A percentile compares a stretch with the other conserved stretches of the same genome.
These are phyloP conservation scores for Phylloporus sp. DNA, from an alignment of 1,284 basidiomycete species.

Conservation along the genomic window DNA sequence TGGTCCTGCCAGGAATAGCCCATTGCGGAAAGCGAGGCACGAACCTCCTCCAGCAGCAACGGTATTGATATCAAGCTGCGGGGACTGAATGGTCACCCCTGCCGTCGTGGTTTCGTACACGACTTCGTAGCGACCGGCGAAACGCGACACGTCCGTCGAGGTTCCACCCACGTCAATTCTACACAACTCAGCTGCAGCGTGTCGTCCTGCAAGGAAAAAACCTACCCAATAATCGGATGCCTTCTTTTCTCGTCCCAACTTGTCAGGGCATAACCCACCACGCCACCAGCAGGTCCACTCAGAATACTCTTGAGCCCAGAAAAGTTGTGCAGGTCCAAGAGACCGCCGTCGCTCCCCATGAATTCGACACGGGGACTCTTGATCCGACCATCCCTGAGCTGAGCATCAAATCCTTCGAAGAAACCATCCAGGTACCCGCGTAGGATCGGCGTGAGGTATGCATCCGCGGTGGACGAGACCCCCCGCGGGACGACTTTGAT, in stretches of 20 bases:
- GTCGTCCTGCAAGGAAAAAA: constrained; percentile 5
- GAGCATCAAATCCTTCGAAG: constrained; percentile 85
- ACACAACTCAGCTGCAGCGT: constrained; percentile 3
- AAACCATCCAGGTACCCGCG: constrained; percentile 90
- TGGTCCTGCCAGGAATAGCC: constrained; percentile 70
- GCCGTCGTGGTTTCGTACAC: constrained; percentile 85
- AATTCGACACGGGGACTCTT: constrained; percentile 60
- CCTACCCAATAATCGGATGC: constrained; percentile 66
- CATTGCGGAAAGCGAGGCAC: constrained; percentile 44
- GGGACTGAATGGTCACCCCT: constrained; percentile 77
- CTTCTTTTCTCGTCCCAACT: constrained; percentile 63
- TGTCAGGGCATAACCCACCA: constrained; percentile 77
- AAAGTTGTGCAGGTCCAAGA: constrained; percentile 73
- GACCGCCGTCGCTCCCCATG: constrained; percentile 79
- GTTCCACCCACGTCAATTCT: constrained; percentile 78
- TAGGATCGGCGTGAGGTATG: constrained; percentile 93
- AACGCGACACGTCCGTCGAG: constrained; percentile 80
- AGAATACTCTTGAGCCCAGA: constrained; percentile 79
- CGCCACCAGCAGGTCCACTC: constrained; percentile 79
- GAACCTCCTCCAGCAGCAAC: constrained; percentile 81
- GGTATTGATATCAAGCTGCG: constrained; percentile 79
- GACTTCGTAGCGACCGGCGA: constrained; percentile 74
- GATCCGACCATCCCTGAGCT: constrained; percentile 49
- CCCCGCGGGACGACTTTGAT: constrained; percentile 96
- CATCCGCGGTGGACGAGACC: constrained; percentile 92